Percentiles rank a stretch among this genome's conserved stretches.
Conservation (phyloP, 148 eudicot genomes). For the Amaranthus hypochondriacus region DNA sequence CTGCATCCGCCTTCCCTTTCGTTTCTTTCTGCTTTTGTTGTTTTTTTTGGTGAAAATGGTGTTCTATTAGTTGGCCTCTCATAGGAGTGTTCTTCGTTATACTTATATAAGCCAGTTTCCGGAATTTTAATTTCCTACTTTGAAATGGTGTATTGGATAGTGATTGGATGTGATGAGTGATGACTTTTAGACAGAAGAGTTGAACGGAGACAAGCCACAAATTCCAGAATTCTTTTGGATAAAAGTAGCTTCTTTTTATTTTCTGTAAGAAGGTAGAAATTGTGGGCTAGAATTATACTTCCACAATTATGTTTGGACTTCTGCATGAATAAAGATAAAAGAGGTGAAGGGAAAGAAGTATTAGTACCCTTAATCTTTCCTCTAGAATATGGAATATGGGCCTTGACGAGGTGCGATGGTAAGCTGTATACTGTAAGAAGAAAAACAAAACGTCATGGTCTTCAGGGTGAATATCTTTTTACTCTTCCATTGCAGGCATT, state of each 20-base stretch:
- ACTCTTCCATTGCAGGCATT: background rate
- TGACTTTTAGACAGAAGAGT: too few species aligned
- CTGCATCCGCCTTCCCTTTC: background rate
- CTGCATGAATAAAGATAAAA: background rate
- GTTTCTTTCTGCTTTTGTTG: background rate
- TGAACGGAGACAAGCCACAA: background rate
- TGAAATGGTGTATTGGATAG: background rate
- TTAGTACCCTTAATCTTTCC: background rate
- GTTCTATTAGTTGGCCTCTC: background rate
- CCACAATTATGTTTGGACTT: background rate
- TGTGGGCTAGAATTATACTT: background rate
- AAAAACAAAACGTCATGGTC: background rate
- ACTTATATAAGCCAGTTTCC: background rate
- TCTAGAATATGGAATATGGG: background rate
- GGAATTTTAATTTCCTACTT: background rate
- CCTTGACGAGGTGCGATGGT: background rate
- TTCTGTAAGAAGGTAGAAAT: background rate
- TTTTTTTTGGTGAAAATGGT: background rate
- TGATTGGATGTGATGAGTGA: background rate
- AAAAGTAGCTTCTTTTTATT: background rate
- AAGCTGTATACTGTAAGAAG: background rate
- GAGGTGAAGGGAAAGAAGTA: background rate
- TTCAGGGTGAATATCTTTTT: background rate
- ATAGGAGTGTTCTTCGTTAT: background rate
- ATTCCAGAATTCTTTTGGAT: background rate